These are phyloP conservation scores for Fusarium tupiense DNA, from an alignment of 2,329 filamentous ascomycete genomes.

Conservation along the genomic window DNA sequence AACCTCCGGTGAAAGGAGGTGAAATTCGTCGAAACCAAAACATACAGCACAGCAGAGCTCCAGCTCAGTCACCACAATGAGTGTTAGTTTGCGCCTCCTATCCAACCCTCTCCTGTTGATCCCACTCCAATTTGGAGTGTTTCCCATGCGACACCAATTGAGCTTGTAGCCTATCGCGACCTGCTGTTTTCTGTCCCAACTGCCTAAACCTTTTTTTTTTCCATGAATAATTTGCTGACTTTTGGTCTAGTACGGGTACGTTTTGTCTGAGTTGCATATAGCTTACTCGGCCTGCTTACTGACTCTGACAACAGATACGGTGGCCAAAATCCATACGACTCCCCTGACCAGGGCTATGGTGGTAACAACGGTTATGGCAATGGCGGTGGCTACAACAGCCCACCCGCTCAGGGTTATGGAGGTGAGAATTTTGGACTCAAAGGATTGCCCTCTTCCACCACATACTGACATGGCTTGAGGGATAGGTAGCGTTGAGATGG, in stretches of 20 bases:
- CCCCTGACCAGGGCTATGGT: slow-evolving; percentile 54
- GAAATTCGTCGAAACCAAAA: not conserved
- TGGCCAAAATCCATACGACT: slow-evolving; percentile 67
- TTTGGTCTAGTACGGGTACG: slow-evolving; percentile 63
- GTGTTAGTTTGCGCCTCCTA: slow-evolving; percentile 43
- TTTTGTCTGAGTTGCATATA: slow-evolving; percentile 36
- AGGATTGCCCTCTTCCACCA: not conserved
- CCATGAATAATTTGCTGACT: not conserved
- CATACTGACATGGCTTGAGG: slow-evolving; percentile 45
- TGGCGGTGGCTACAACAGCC: slow-evolving; percentile 39
- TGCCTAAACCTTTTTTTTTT: not conserved
- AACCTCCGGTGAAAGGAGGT: not conserved
- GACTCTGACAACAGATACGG: slow-evolving; percentile 60
- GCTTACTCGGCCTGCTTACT: slow-evolving; percentile 37
- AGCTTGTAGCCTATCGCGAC: not conserved
- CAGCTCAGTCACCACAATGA: slow-evolving; percentile 43
- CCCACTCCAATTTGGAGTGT: not conserved
- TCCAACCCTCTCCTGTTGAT: slow-evolving; percentile 21
- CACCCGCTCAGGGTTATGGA: slow-evolving; percentile 32
- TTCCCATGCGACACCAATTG: not conserved
- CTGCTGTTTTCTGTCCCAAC: not conserved
- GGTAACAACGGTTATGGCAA: slow-evolving; percentile 36
- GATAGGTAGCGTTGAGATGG: slow-evolving; percentile 73
- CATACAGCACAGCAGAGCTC: slow-evolving; percentile 9
- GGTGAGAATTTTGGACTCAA: slow-evolving; percentile 34